phyloP scores from a whole-genome alignment of 2,329 filamentous ascomycete species.

The Penicillium verrucosum region DNA sequence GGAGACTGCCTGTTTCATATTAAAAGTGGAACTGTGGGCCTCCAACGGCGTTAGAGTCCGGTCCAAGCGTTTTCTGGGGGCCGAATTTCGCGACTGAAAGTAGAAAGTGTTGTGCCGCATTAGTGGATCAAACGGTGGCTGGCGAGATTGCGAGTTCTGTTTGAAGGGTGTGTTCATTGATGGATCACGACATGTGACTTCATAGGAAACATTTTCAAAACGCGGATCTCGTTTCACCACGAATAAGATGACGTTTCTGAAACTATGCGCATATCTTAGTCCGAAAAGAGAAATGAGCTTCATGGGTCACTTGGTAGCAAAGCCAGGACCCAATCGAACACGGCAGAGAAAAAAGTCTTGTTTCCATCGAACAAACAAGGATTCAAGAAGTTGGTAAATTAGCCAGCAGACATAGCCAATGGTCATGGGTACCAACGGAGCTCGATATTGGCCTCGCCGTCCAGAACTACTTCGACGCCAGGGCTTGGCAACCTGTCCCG shows the following conservation, averaged over 20 bases:
- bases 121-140: background rate
- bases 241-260: background rate
- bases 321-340: background rate
- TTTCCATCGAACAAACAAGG: background rate
- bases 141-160: background rate
- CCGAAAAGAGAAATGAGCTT: background rate
- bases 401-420: background rate
- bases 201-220: background rate
- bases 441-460: background rate
- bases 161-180: background rate
- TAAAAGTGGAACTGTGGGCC: background rate
- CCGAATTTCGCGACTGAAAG: background rate
- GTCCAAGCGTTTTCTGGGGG: constrained; percentile 3
- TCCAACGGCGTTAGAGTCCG: background rate
- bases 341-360: background rate
- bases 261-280: background rate
- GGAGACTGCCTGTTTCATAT: constrained; percentile 3
- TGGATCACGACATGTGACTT: background rate
- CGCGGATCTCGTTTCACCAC: background rate
- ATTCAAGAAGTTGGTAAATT: background rate
- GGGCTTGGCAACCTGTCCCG: constrained; percentile 3
- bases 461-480: background rate
- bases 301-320: background rate
- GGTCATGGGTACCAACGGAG: background rate
- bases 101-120: background rate